Conservation (phyloP, 2,329 filamentous ascomycete species). For the Trichoderma koningiopsis region DNA sequence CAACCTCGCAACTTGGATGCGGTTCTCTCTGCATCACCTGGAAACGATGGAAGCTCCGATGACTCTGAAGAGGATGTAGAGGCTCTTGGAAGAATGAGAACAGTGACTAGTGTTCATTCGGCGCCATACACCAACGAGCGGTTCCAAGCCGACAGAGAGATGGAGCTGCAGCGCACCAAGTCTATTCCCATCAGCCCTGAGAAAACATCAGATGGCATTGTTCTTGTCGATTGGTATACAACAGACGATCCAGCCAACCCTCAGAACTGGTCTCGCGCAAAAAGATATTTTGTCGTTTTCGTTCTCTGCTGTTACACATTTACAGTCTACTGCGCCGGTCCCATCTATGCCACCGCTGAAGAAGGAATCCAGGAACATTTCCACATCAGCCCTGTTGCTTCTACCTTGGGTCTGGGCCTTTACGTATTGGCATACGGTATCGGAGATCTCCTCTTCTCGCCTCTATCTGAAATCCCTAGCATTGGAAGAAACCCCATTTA, state of each 20-base stretch:
- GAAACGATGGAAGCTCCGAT: neutral
- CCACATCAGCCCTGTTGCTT: neutral
- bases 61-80: neutral
- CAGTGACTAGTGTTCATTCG: neutral
- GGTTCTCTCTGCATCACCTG: neutral
- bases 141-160: neutral
- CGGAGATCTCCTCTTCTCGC: conserved; percentile 7
- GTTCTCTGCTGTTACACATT: conserved; percentile 5
- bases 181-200: conserved; percentile 6
- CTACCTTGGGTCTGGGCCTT: neutral
- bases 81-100: neutral
- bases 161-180: conserved; percentile 3
- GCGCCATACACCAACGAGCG: neutral
- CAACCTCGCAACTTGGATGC: neutral
- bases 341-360: neutral
- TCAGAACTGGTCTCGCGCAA: conserved; percentile 19
- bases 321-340: conserved; percentile 6
- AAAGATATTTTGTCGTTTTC: conserved; percentile 19
- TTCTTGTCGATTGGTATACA: conserved; percentile 26
- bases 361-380: neutral
- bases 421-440: conserved; percentile 10
- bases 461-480: conserved; percentile 10
- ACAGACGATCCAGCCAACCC: conserved; percentile 25
- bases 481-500: conserved; percentile 17
- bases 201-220: conserved; percentile 21